Percentiles rank a stretch among this genome's conserved stretches.
These are phyloP conservation scores for Diversispora epigaea DNA, from an alignment of 192 early-diverging fungal genomes.

Conservation along the genomic window DNA sequence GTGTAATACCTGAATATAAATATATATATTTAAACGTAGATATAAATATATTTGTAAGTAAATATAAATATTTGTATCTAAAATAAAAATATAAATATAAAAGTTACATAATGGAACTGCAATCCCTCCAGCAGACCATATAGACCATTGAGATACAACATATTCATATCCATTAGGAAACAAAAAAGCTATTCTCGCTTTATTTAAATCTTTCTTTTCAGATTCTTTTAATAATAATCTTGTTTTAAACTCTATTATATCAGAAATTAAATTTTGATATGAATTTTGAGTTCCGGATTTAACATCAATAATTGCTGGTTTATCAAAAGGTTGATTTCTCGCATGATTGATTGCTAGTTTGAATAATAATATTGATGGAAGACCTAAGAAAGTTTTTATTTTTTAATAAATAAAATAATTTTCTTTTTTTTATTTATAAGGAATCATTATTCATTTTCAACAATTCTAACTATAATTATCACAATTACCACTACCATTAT, in stretches of 20 bases:
- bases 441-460: neutral
- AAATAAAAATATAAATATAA: neutral
- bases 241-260: constrained; percentile 32
- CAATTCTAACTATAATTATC: no score
- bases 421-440: neutral
- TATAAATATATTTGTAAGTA: neutral
- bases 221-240: constrained; percentile 26
- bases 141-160: constrained; percentile 66
- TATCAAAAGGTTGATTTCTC: neutral
- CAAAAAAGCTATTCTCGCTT: constrained; percentile 41
- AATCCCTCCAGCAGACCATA: constrained; percentile 79
- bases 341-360: constrained; percentile 36
- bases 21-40: neutral
- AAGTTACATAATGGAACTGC: constrained; percentile 74
- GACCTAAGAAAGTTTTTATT: neutral
- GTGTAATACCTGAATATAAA: constrained; percentile 50
- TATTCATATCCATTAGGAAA: constrained; percentile 62
- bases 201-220: constrained; percentile 33
- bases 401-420: neutral
- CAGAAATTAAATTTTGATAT: constrained; percentile 38
- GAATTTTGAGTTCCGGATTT: constrained; percentile 28
- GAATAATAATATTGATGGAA: constrained; percentile 43
- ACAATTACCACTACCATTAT: no score
- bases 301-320: constrained; percentile 40
- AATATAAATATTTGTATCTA: neutral